Conservation (phyloP, 73 alveolate species). For the Tetrahymena malaccensis region DNA sequence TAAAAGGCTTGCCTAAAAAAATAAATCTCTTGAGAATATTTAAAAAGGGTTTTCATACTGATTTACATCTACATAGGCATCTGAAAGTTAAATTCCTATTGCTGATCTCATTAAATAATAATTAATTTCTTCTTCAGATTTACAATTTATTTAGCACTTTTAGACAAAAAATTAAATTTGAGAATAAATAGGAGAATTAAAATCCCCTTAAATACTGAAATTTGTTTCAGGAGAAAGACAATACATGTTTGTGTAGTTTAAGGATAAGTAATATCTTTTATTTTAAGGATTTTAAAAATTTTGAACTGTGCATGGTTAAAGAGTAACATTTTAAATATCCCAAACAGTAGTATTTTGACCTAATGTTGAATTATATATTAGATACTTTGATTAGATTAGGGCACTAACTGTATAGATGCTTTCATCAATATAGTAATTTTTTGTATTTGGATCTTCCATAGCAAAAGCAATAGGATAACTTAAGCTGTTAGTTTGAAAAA, state of each 20-base stretch:
- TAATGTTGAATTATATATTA: background rate
- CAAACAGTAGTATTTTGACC: background rate
- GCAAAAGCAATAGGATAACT: background rate
- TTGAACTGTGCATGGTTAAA: background rate
- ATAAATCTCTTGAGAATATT: background rate
- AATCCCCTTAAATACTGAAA: background rate
- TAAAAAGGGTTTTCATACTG: background rate
- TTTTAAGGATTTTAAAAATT: background rate
- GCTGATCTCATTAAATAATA: background rate
- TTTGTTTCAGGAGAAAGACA: background rate
- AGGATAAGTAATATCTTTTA: background rate
- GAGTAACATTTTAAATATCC: background rate
- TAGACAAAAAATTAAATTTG: background rate
- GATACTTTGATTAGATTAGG: background rate
- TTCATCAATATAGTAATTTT: background rate
- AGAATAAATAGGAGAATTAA: background rate
- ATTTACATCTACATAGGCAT: background rate
- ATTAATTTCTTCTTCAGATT: background rate
- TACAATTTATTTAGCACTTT: background rate
- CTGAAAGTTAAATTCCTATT: background rate
- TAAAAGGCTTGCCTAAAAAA: background rate
- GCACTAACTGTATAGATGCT: background rate
- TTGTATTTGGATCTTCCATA: background rate
- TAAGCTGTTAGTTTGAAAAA: background rate
- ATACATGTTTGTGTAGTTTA: background rate